Evolutionary conservation across 2,329 filamentous ascomycete species (phyloP).

Genomic region (Epichloe scottii): DNA sequence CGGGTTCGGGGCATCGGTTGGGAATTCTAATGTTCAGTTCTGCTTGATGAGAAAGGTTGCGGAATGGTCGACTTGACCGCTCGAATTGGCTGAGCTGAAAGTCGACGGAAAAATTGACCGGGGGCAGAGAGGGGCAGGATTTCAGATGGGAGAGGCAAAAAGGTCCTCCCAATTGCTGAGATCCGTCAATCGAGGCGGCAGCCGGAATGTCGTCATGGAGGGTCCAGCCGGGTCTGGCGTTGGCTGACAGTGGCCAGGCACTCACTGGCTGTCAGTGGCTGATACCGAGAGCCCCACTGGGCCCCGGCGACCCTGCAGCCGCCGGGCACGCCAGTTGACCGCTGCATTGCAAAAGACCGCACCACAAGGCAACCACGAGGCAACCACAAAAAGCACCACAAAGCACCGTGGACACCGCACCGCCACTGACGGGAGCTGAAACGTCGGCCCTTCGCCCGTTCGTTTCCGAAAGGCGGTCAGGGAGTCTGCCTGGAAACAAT

Average conservation of each 20-base stretch:
- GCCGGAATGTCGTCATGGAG: slow-evolving; percentile 9
- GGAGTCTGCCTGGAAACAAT: neutral
- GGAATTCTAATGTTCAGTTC: neutral
- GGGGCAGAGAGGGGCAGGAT: too few species aligned
- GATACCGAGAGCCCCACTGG: neutral
- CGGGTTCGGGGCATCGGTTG: neutral
- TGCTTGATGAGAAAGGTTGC: too few species aligned
- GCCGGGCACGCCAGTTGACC: neutral
- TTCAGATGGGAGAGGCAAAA: too few species aligned
- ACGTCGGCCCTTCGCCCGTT: neutral
- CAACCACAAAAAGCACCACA: too few species aligned
- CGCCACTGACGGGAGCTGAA: too few species aligned
- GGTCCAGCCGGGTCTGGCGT: neutral
- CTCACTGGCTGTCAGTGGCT: neutral
- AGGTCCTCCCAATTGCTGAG: neutral
- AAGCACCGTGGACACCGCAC: neutral
- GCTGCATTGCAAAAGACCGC: neutral
- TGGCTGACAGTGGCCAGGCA: slow-evolving; percentile 1
- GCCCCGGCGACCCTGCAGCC: neutral
- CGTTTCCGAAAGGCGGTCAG: slow-evolving; percentile 8
- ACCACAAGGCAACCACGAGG: neutral
- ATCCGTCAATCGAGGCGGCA: neutral
- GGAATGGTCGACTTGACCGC: too few species aligned
- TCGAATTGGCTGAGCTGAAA: neutral
- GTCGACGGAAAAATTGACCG: neutral